Evolutionary conservation across 1,284 basidiomycete species (phyloP).

Genomic region (Microbotryum silenes-acaulis): DNA sequence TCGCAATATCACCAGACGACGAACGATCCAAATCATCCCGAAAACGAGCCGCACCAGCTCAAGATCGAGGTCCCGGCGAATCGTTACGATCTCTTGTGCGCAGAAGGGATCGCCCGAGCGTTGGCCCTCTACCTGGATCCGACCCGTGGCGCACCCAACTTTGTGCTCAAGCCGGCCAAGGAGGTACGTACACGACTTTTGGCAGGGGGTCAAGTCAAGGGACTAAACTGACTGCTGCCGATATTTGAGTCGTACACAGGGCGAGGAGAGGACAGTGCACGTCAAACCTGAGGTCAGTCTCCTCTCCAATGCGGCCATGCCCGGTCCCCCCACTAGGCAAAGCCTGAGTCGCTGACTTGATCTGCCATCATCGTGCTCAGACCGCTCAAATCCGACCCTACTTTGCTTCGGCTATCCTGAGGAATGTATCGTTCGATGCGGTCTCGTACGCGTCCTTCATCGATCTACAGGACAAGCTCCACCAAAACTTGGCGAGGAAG

Average conservation of each 20-base stretch:
- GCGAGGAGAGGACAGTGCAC: slow-evolving; percentile 51
- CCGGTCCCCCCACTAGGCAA: no score
- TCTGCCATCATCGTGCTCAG: slow-evolving; percentile 42
- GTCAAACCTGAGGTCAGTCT: slow-evolving; percentile 60
- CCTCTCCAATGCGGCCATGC: no score
- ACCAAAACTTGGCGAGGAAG: slow-evolving; percentile 87
- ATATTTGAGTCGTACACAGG: background rate
- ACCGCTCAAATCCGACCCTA: slow-evolving; percentile 76
- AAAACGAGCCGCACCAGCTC: slow-evolving; percentile 60
- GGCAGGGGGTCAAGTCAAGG: background rate
- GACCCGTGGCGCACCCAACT: slow-evolving; percentile 20
- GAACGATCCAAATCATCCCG: slow-evolving; percentile 29
- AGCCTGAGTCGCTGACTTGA: background rate
- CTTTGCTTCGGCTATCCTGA: slow-evolving; percentile 83
- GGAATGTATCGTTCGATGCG: slow-evolving; percentile 78
- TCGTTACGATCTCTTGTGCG: slow-evolving; percentile 93
- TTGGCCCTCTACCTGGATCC: slow-evolving; percentile 68
- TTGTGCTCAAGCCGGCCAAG: slow-evolving; percentile 23
- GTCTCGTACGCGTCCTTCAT: slow-evolving; percentile 94
- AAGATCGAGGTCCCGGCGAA: slow-evolving; percentile 99
- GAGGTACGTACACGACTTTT: slow-evolving; percentile 2
- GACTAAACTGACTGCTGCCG: background rate
- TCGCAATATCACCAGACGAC: slow-evolving; percentile 16
- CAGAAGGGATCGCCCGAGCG: slow-evolving; percentile 88
- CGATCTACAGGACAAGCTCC: slow-evolving; percentile 95